Evolutionary conservation across 2,329 filamentous ascomycete genomes (phyloP), one percentile per base, ranked within the genome.

Genomic region (Aureobasidium leucospermi): DNA sequence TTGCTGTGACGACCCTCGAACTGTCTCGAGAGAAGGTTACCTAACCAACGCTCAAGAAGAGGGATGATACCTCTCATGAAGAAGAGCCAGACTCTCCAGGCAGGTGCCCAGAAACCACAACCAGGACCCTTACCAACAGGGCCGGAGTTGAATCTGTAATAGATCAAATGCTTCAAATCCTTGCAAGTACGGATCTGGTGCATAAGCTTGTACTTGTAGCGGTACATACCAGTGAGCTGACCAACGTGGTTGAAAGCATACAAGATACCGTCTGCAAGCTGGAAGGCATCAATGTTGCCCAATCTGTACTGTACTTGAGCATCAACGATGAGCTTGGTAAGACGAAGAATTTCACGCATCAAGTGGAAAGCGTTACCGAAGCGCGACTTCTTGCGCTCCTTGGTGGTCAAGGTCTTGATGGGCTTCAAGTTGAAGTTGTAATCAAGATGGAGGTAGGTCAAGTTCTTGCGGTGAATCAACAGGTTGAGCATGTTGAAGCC

Each of bases 161-260:
- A 99, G 65, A 99, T 97, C 63, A 99, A 78, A 82, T 99, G 94
- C 83, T 99, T 99, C 71, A 99, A 74, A 76, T 99, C 94, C 76
- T 99, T 99, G 80, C 94, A 99, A 0, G 94, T 96, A 67, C 94
- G 90, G 68, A 99, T 99, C 75, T 99, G 94, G 73, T 99, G 94
- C 94, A 99, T 99, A 60, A 99, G 81, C 81, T 99, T 99, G 80
- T 99, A 99, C 81, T 99, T 99, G 83, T 99, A 99, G 62, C 94
- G 88, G 76, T 99, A 99, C 94, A 99, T 99, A 72, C 94, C 94
- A 15, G 94, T 99, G 63, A 99, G 80, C 74, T 99, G 95, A 63
- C 94, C 94, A 60, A 99, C 94, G 67, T 99, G 94, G 76, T 99
- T 99, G 79, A 99, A 99, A 16, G 94, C 95, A 68, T 99, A 99